A percentile compares a stretch with the other conserved stretches of the same genome.
These are phyloP conservation scores for Pleodorina starrii DNA, from an alignment of 139 green algal genomes.

Conservation along the genomic window DNA sequence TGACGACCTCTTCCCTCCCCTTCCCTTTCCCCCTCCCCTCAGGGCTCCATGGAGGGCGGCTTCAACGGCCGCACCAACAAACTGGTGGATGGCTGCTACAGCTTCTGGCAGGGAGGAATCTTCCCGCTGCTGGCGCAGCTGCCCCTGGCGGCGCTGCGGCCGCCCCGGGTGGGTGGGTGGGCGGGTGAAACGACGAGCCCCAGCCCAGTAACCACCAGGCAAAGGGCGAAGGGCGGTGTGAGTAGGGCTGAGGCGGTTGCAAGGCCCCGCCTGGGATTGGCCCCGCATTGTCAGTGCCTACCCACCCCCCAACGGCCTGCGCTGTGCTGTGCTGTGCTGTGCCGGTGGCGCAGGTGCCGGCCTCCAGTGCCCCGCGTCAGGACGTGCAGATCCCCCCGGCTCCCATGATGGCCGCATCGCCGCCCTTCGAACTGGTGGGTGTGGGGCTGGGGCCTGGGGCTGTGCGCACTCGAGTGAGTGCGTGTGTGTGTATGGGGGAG, in stretches of 20 bases:
- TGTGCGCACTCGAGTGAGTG: too few species aligned
- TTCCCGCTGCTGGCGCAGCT: constrained; percentile 81
- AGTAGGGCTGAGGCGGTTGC: too few species aligned
- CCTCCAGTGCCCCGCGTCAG: background rate
- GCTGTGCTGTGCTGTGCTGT: too few species aligned
- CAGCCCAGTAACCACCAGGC: background rate
- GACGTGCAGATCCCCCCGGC: background rate
- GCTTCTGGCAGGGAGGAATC: constrained; percentile 90
- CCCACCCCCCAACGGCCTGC: too few species aligned
- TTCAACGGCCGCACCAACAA: constrained; percentile 99
- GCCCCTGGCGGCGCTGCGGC: constrained; percentile 21
- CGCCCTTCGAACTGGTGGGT: constrained; percentile 40
- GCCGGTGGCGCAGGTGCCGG: background rate
- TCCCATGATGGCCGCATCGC: constrained; percentile 20
- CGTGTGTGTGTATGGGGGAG: too few species aligned
- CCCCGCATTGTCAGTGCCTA: too few species aligned
- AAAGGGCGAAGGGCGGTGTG: too few species aligned
- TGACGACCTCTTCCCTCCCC: too few species aligned
- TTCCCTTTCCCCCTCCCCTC: too few species aligned
- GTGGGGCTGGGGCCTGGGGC: too few species aligned
- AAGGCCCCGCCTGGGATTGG: too few species aligned
- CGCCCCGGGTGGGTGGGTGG: background rate
- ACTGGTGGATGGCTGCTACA: constrained; percentile 99
- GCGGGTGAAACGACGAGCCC: background rate
- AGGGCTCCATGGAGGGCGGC: constrained; percentile 92